Evolutionary conservation across 176 grass and related monocot species (phyloP).

Genomic region (Miscanthus lutarioriparius): DNA sequence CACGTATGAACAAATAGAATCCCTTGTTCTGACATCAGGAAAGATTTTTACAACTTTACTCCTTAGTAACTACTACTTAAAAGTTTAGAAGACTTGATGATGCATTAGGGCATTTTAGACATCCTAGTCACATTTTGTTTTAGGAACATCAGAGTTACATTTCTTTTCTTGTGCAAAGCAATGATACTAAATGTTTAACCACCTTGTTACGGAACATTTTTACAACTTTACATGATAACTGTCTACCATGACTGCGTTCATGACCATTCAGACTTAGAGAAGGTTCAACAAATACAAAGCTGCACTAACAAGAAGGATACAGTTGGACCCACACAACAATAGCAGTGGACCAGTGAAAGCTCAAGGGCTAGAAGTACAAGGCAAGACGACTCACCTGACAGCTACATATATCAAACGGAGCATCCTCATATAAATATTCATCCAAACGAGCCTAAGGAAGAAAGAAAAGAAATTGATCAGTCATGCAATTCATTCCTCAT

Average conservation of each 20-base stretch:
- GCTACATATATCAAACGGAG: conserved; percentile 92
- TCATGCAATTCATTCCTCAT: neutral
- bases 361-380: neutral
- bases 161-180: conserved; percentile 18
- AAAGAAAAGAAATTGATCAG: neutral
- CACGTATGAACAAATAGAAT: neutral
- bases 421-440: conserved; percentile 83
- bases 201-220: neutral
- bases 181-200: neutral
- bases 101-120: neutral
- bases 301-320: neutral
- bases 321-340: conserved; percentile 3
- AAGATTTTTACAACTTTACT: conserved; percentile 4
- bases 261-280: conserved; percentile 14
- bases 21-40: neutral
- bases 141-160: neutral
- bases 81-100: neutral
- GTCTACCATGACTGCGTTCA: neutral
- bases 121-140: neutral
- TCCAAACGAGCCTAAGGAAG: conserved; percentile 70
- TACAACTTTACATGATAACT: neutral
- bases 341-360: neutral
- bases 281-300: conserved; percentile 15
- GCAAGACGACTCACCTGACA: conserved; percentile 65
- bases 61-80: neutral